Conservation (phyloP, 2,329 filamentous ascomycete genomes). For the Clarireedia homoeocarpa region DNA sequence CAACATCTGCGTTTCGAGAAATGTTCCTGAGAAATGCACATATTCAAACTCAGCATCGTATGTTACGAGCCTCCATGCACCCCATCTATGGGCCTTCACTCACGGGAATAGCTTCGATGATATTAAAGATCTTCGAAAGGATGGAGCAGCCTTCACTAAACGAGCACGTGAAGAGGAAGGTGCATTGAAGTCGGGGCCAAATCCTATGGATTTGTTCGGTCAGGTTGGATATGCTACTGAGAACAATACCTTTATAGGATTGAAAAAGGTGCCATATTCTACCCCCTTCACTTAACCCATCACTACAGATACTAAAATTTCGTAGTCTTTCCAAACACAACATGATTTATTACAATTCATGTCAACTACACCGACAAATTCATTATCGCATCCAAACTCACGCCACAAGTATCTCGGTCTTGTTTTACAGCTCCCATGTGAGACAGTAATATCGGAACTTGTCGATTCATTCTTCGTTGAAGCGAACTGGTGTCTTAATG, state of each 20-base stretch:
- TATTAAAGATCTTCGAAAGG: neutral
- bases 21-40: slow-evolving; percentile 47
- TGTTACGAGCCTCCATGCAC: slow-evolving; percentile 32
- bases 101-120: neutral
- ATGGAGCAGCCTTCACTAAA: slow-evolving; percentile 31
- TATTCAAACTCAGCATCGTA: slow-evolving; percentile 45
- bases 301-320: slow-evolving; percentile 32
- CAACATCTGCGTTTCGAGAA: slow-evolving; percentile 21
- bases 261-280: neutral
- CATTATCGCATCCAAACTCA: slow-evolving; percentile 2
- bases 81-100: neutral
- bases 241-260: slow-evolving; percentile 17
- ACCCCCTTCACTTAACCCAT: neutral
- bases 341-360: slow-evolving; percentile 32
- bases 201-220: neutral
- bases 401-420: slow-evolving; percentile 4
- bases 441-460: slow-evolving; percentile 1
- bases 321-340: slow-evolving; percentile 30
- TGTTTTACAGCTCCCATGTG: slow-evolving; percentile 4
- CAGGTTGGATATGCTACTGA: neutral
- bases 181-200: slow-evolving; percentile 8
- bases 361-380: neutral
- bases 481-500: slow-evolving; percentile 6
- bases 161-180: slow-evolving; percentile 38
- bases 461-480: slow-evolving; percentile 6